A percentile compares a stretch with the other conserved stretches of the same genome.
phyloP scores from a whole-genome alignment of 306 rosid species.

The Lathyrus oleraceus region DNA sequence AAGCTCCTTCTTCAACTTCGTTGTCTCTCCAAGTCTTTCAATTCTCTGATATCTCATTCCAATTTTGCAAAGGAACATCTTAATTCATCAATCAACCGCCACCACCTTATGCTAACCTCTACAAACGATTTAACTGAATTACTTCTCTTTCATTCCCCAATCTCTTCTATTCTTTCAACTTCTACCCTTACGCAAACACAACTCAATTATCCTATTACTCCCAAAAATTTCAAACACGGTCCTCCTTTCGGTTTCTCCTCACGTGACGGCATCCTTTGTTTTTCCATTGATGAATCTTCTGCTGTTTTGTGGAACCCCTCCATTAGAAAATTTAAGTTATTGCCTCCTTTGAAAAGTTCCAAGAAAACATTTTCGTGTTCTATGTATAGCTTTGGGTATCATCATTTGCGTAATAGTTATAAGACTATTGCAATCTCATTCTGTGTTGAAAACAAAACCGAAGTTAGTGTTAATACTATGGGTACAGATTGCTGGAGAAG shows the following conservation, averaged over 20 bases:
- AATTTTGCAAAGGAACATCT: no score
- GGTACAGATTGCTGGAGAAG: not conserved
- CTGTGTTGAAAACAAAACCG: not conserved
- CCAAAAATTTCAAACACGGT: no score
- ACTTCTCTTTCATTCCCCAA: no score
- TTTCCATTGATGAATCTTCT: not conserved
- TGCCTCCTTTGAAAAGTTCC: not conserved
- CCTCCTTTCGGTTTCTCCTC: not conserved
- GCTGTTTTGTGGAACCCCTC: not conserved
- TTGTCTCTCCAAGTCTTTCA: no score
- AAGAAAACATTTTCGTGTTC: not conserved
- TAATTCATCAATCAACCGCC: no score
- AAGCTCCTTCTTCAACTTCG: no score
- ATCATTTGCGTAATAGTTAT: conserved; percentile 16
- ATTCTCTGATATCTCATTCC: no score
- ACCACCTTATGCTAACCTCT: no score
- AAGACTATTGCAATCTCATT: conserved; percentile 34
- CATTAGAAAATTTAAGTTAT: conserved; percentile 7
- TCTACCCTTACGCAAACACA: no score
- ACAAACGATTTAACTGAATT: no score
- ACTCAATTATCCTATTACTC: no score
- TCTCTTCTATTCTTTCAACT: no score
- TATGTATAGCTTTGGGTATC: conserved; percentile 37
- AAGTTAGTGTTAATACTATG: not conserved
- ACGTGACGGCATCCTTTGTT: not conserved